phyloP scores from a whole-genome alignment of 768 basidiomycete species.

The Tylopilus rubrobrunneus region DNA sequence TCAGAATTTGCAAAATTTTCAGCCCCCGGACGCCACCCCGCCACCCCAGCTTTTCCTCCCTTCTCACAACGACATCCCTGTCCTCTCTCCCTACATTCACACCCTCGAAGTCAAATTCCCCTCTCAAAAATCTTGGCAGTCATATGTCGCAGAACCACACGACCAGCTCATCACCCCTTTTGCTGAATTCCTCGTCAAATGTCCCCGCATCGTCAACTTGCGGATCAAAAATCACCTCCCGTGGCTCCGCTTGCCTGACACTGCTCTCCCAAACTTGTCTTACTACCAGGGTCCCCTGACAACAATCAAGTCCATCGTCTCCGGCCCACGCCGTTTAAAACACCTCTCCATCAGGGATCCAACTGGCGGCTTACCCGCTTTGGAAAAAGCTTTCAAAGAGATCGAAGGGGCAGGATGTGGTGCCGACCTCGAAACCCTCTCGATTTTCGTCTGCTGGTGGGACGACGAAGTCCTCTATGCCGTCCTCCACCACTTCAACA shows the following conservation, averaged over 20 bases:
- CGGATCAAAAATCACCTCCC: conserved; percentile 28
- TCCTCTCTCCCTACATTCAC: conserved; percentile 23
- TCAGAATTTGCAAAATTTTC: conserved; percentile 10
- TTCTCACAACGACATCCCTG: conserved; percentile 12
- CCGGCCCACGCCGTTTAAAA: conserved; percentile 13
- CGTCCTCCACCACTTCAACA: conserved; percentile 34
- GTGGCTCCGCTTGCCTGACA: conserved; percentile 18
- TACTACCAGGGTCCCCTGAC: conserved; percentile 26
- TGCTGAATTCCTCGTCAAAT: conserved; percentile 21
- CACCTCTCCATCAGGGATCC: conserved; percentile 27
- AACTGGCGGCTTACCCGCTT: conserved; percentile 14
- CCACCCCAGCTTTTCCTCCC: conserved; percentile 3
- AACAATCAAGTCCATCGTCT: conserved; percentile 24
- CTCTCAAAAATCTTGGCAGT: conserved; percentile 29
- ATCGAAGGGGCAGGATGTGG: conserved; percentile 18
- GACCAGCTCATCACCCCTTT: conserved; percentile 28
- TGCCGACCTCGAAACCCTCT: conserved; percentile 26
- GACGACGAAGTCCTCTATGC: conserved; percentile 45
- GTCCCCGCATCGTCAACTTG: conserved; percentile 19
- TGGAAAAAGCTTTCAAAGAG: conserved; percentile 28
- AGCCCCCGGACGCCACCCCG: not conserved
- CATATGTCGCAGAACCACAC: conserved; percentile 24
- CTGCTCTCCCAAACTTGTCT: conserved; percentile 18
- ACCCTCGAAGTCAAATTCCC: conserved; percentile 31
- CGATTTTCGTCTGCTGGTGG: conserved; percentile 40